These are phyloP conservation scores for Cudoniella acicularis DNA, from an alignment of 495 filamentous ascomycete genomes.

Conservation along the genomic window DNA sequence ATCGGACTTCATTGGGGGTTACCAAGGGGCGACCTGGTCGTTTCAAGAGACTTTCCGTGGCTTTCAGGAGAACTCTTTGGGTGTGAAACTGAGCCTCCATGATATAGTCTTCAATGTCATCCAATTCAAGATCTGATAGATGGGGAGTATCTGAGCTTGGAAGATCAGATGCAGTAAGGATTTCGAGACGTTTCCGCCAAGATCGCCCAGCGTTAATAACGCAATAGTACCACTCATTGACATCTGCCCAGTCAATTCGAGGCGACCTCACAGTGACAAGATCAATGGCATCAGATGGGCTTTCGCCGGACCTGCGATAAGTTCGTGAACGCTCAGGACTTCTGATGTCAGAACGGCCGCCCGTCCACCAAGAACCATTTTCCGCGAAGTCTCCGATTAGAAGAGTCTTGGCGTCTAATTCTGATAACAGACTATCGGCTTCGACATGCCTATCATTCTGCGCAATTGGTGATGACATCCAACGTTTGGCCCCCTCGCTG, in stretches of 20 bases:
- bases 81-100: constrained; percentile 65
- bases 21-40: constrained; percentile 71
- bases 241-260: constrained; percentile 69
- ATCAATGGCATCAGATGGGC: constrained; percentile 10
- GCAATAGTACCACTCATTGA: constrained; percentile 73
- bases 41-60: constrained; percentile 80
- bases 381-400: constrained; percentile 77
- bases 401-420: constrained; percentile 73
- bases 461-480: not conserved
- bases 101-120: constrained; percentile 56
- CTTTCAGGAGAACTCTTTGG: constrained; percentile 70
- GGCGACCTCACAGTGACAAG: constrained; percentile 60
- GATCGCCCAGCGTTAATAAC: constrained; percentile 60
- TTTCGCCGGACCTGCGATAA: constrained; percentile 18
- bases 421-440: constrained; percentile 36
- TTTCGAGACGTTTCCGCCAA: constrained; percentile 51
- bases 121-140: constrained; percentile 30
- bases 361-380: constrained; percentile 84
- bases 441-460: not conserved
- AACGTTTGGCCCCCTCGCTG: constrained; percentile 36
- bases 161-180: constrained; percentile 31
- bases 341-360: constrained; percentile 42
- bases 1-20: constrained; percentile 68
- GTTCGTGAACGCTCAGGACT: constrained; percentile 31
- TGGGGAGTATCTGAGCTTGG: constrained; percentile 11